Evolutionary conservation across 176 grass and related monocot species (phyloP), one percentile per base, ranked within the genome.

Genomic region (Eremochloa ophiuroides): DNA sequence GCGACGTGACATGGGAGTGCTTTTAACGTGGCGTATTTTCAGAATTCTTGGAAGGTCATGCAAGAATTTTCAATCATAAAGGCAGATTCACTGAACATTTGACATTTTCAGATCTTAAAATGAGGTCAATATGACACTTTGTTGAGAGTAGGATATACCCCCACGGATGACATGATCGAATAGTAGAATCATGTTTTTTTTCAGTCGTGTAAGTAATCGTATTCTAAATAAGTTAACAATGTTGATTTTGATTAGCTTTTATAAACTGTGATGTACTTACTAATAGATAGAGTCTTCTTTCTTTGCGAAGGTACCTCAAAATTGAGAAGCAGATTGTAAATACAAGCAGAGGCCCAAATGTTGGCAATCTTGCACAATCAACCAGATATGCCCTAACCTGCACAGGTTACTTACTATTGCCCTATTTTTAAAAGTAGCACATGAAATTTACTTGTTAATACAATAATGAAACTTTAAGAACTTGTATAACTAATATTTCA

Each of bases 1-100:
- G 20, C 10, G 47, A 84, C 41, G 75, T 48, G 69, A 88, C 35
- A 66, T 60, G 69, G 20, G 61, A 84, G 68, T 22, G 28, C 38
- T 44, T 83, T 82, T 10, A 37, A 66, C 39, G 42, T 68, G 63
- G 12, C 2, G 0, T 6, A 14, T 14, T 38, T 50, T 5, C 40
- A 51, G 3, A 50, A 8, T 18, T 63, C 8, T 20, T 68, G 44
- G 15, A 66, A 66, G 12, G 23, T 53, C 44, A 43, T 66, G n/a
- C 1, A 16, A 26, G 46, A 37, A 51, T 51, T 51, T 13, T 7
- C 14, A 46, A 29, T 18, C 15, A 18, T 71, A 20, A 10, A 71
- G 40, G 69, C 40, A 46, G n/a, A 15, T 16, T 47, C 26, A 20
- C 15, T 8, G 16, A 6, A 18, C 17, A 20, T 72, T 72, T 29